Conservation (phyloP, 1,284 basidiomycete species). For the Marasmius tenuissimus region DNA sequence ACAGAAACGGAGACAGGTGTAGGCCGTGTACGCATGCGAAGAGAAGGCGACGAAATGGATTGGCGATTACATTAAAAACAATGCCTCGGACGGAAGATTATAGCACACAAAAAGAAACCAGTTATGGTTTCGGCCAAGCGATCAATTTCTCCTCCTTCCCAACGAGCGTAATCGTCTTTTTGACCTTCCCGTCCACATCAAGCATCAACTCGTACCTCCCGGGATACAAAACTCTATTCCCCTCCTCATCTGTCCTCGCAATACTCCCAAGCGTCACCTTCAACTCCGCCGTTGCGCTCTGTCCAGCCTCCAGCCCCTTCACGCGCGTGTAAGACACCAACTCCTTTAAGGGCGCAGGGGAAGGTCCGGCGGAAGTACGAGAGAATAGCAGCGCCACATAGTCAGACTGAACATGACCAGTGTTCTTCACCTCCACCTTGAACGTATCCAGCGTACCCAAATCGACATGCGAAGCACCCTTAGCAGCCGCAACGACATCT, state of each 20-base stretch:
- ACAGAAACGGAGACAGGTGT: no score
- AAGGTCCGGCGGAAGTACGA: conserved; percentile 45
- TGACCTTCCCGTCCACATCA: conserved; percentile 31
- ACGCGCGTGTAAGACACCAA: conserved; percentile 52
- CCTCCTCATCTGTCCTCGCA: conserved; percentile 46
- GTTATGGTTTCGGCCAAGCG: conserved; percentile 32
- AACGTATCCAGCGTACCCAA: conserved; percentile 49
- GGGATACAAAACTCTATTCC: conserved; percentile 46
- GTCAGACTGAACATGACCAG: conserved; percentile 49
- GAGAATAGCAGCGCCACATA: conserved; percentile 56
- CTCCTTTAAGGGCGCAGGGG: conserved; percentile 51
- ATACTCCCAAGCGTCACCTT: conserved; percentile 50
- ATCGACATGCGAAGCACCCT: conserved; percentile 33
- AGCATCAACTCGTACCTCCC: conserved; percentile 47
- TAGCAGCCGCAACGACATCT: conserved; percentile 29
- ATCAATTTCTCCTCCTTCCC: conserved; percentile 41
- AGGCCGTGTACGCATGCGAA: no score
- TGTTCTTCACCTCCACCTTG: conserved; percentile 46
- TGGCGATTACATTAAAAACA: no score
- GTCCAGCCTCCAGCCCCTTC: conserved; percentile 36
- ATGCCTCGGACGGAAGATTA: no score
- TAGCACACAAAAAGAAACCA: no score
- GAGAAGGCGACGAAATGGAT: no score
- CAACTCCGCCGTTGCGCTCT: conserved; percentile 35
- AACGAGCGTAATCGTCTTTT: conserved; percentile 31